Evolutionary conservation across 2,329 filamentous ascomycete species (phyloP).

Genomic region (Cladosporium oxysporum): DNA sequence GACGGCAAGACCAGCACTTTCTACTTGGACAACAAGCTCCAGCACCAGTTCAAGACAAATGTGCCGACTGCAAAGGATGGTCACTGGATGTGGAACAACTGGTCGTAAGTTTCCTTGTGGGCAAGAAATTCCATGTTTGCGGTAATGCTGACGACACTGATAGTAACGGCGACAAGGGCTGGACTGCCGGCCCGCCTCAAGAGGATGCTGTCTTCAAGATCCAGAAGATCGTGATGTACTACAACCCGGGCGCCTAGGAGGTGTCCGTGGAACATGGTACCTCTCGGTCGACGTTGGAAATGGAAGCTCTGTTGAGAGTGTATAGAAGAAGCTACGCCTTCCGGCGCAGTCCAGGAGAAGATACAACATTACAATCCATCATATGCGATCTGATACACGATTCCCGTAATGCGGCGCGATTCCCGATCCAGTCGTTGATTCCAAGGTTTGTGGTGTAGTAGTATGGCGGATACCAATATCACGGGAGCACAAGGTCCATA

Average conservation of each 20-base stretch:
- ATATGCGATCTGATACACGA: not conserved
- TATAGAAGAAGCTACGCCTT: not conserved
- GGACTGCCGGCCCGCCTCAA: constrained; percentile 27
- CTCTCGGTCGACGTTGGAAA: not conserved
- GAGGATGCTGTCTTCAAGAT: constrained; percentile 29
- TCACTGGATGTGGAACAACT: constrained; percentile 30
- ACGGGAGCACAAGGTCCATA: not conserved
- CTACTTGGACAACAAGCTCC: constrained; percentile 25
- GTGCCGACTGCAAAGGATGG: constrained; percentile 24
- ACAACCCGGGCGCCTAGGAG: constrained; percentile 22
- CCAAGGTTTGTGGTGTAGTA: not conserved
- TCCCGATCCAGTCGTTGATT: not conserved
- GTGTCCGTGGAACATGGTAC: not conserved
- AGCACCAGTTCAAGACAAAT: constrained; percentile 21
- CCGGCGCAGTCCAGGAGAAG: not conserved
- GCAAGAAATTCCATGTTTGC: not conserved
- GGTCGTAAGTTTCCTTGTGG: constrained; percentile 22
- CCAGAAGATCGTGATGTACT: constrained; percentile 30
- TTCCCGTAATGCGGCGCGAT: not conserved
- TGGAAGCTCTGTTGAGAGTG: not conserved
- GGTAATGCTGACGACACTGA: not conserved
- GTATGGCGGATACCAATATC: not conserved
- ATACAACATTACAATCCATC: not conserved
- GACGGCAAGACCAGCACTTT: constrained; percentile 21
- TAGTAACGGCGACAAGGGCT: constrained; percentile 27